Evolutionary conservation across 2,329 filamentous ascomycete species (phyloP), one percentile per base, ranked within the genome.

Genomic region (Fusarium sp.): DNA sequence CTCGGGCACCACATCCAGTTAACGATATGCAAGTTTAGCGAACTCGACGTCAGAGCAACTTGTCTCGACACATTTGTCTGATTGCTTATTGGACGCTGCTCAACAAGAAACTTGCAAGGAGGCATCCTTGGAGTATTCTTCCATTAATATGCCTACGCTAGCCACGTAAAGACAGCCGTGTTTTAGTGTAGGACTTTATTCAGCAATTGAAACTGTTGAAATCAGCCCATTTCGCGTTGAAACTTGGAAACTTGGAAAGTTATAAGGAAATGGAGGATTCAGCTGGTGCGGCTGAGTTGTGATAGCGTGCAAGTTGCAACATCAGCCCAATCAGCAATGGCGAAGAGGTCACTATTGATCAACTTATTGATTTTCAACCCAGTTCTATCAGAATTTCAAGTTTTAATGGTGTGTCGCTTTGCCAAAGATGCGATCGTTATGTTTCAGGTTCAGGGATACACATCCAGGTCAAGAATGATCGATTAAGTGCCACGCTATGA

Each of bases 231-330:
- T 38, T 15, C 4, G 30, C 17, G 12, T 20, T 38, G 32, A 26
- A 18, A 38, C 32, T 38, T 52, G 48, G 32, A 26, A 18, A 38
- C 32, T 38, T 52, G 48, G 6, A 18, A 5, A 38, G 26, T 14
- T 10, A 10, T 14, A n/a, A 30, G 17, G 15, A 17, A 10, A 44
- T 44, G 14, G 41, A 52, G 20, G 35, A 33, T 41, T 53, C 49
- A 53, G 49, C 49, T 53, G 33, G 23, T 53, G 35, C 49, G 49
- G 49, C 49, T 53, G 49, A 53, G 49, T n/a, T 41, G 7, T 12
- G 32, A 26, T 52, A n/a, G 48, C 12, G 32, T 15, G 48, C 11
- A 52, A 26, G 17, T 37, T n/a, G 32, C 9, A 38, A 15, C 32
- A 26, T 26, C 18, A 2, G 2, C 18, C 49, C 49, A 53, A 53